Conservation (phyloP, 23 red algal species). For the Gracilaria gracilis region DNA sequence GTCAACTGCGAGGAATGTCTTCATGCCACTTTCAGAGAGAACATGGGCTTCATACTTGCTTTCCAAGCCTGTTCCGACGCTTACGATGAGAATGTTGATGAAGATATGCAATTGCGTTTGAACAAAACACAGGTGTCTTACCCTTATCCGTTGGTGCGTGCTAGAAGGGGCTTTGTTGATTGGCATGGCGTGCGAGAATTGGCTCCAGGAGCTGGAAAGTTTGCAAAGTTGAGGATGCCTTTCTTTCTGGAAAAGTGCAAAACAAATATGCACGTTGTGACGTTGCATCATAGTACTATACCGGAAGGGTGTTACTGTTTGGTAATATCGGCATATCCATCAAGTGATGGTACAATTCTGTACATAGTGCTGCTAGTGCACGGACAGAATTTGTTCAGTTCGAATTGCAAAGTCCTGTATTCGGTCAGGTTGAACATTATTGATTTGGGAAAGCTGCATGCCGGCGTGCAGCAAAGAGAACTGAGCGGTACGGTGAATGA, state of each 20-base stretch:
- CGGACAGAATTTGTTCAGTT: too few species aligned
- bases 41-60: not conserved
- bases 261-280: too few species aligned
- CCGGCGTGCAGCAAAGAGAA: too few species aligned
- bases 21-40: not conserved
- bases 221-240: not conserved
- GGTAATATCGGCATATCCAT: too few species aligned
- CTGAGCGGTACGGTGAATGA: too few species aligned
- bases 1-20: conserved; percentile 4
- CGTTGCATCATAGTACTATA: too few species aligned
- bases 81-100: not conserved
- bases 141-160: not conserved
- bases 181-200: conserved; percentile 18
- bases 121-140: not conserved
- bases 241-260: not conserved
- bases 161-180: not conserved
- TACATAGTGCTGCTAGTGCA: too few species aligned
- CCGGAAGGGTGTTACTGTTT: too few species aligned
- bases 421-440: too few species aligned
- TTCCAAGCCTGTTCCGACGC: not conserved
- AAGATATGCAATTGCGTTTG: not conserved
- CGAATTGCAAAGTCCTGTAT: too few species aligned
- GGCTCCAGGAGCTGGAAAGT: not conserved
- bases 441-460: too few species aligned
- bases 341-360: too few species aligned